Evolutionary conservation across 106 monocot species (phyloP).

Genomic region (Posidonia australis): DNA sequence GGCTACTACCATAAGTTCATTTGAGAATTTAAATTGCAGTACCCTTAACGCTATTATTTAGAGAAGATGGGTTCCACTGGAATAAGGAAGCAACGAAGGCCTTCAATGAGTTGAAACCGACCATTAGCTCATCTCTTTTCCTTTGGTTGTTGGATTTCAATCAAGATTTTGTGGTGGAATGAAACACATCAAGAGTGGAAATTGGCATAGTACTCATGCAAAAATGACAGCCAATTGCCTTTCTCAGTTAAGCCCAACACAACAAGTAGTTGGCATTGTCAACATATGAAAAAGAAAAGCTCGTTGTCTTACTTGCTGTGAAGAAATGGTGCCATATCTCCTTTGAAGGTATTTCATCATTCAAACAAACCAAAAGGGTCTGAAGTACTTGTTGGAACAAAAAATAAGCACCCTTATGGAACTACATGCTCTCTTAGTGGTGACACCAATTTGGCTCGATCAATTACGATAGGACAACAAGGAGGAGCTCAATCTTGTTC

Average conservation of each 20-base stretch:
- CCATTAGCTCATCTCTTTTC: neutral
- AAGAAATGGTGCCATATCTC: conserved; percentile 5
- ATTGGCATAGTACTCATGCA: neutral
- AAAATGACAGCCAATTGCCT: neutral
- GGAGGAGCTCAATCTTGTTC: too few species aligned
- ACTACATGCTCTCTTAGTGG: too few species aligned
- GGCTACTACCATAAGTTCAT: neutral
- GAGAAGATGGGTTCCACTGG: neutral
- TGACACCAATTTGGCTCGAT: too few species aligned
- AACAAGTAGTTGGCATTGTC: neutral
- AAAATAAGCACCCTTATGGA: neutral
- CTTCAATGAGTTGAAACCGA: neutral
- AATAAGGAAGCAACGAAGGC: neutral
- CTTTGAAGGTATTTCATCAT: neutral
- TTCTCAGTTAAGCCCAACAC: neutral
- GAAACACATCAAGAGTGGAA: neutral
- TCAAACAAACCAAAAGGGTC: conserved; percentile 2
- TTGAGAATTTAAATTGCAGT: neutral
- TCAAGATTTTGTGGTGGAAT: neutral
- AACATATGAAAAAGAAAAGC: neutral
- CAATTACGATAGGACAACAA: too few species aligned
- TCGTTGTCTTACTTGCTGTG: neutral
- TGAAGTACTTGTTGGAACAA: conserved; percentile 1
- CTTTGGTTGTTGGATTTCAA: too few species aligned
- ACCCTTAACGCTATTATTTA: neutral